Evolutionary conservation across 345 rosid genomes (phyloP).

Genomic region (Anacardium occidentale): DNA sequence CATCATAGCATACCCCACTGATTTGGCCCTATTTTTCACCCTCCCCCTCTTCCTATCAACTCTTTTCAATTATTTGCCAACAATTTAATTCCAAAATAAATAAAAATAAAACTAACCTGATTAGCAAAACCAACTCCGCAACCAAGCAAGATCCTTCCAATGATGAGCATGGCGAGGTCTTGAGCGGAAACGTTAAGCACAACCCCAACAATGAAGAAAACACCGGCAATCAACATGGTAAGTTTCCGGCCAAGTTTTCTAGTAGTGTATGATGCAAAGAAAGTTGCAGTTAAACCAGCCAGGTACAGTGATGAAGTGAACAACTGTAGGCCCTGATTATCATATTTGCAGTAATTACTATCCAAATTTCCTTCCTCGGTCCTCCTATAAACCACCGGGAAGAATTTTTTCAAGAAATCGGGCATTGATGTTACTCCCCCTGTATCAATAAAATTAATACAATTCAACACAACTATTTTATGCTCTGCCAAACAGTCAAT

Average conservation of each 20-base stretch:
- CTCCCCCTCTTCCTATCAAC: too few species aligned
- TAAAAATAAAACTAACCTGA: constrained; percentile 43
- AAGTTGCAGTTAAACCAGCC: constrained; percentile 84
- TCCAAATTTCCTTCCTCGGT: constrained; percentile 26
- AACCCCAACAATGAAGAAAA: constrained; percentile 75
- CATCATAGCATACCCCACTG: neutral
- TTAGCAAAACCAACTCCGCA: constrained; percentile 98
- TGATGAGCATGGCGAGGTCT: constrained; percentile 84
- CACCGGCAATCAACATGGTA: constrained; percentile 90
- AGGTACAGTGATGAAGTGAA: constrained; percentile 93
- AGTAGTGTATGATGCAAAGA: constrained; percentile 93
- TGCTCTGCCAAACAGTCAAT: too few species aligned
- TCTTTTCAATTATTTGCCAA: too few species aligned
- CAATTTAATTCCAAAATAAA: neutral
- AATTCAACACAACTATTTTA: too few species aligned
- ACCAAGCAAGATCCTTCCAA: constrained; percentile 83
- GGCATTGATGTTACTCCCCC: constrained; percentile 97
- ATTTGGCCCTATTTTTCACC: neutral
- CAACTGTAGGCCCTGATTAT: constrained; percentile 80
- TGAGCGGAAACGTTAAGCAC: constrained; percentile 70
- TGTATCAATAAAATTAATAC: too few species aligned
- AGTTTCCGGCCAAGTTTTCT: constrained; percentile 70
- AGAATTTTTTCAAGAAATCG: constrained; percentile 70
- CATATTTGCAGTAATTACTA: constrained; percentile 89
- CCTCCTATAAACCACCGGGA: constrained; percentile 60